Base-by-base conservation (phyloP, 768 basidiomycete genomes). In the Panaeolus cyanescens region DNA sequence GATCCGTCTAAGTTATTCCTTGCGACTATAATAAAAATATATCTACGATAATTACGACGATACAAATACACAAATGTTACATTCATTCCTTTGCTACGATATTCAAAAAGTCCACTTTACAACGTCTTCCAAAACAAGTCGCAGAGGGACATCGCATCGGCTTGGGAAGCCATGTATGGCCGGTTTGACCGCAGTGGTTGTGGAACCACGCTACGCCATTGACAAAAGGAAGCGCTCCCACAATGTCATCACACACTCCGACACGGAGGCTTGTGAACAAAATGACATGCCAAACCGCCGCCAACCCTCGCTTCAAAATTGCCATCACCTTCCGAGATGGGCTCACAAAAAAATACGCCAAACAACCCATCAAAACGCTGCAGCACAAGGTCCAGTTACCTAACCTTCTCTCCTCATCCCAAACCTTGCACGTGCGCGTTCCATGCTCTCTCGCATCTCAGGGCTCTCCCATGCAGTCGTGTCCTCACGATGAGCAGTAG, bases 371-470 rank as follows among this genome's bases (percentile, higher is more conserved):
- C 33, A 34, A 34, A 34, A 7, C 33, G 13, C 45, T 15, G 2
- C 45, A 30, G 5, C 7, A 28, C 4, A 30, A 50, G n/a, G 13
- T 5, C 22, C 45, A 28, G 22, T 15, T 28, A 22, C 6, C 17
- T 28, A 28, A 13, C 45, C 22, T 15, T 28, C 22, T 17, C 64
- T 55, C 55, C 60, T 64, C 19, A 67, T 68, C 62, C 75, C 61
- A 54, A 77, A 59, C 62, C 75, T 71, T 37, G 81, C 83, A 31
- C 91, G 77, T 8, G 91, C 91, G 7, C 79, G 76, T 72, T 86
- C 86, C 91, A 92, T 93, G 28, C 81, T 83, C 74, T 89, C 87
- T 59, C 83, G 80, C 36, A 93, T 68, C 75, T 89, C 87, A 1
- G 85, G 80, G 68, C 88, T 91, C 71, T 84, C 78, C 82, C 85